These are phyloP conservation scores for Ogataea nitratoaversa DNA, from an alignment of 805 yeast species.

Conservation along the genomic window DNA sequence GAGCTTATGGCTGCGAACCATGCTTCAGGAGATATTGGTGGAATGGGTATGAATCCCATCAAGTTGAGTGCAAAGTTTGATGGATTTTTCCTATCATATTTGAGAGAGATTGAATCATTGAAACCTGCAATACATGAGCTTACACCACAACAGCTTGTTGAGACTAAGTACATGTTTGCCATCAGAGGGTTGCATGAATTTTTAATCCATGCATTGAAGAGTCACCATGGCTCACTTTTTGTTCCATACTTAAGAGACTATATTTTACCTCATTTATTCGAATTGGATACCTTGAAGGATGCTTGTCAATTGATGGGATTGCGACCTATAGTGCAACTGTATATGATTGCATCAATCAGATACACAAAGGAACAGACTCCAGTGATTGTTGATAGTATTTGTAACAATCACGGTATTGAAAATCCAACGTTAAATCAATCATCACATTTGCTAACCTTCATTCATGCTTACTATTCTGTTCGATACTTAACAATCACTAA, in stretches of 20 bases:
- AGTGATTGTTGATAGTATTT: constrained; percentile 40
- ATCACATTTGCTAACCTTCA: constrained; percentile 59
- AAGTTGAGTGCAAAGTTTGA: constrained; percentile 30
- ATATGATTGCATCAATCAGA: constrained; percentile 44
- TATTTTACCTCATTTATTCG: constrained; percentile 67
- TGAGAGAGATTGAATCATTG: constrained; percentile 39
- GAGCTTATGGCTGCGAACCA: constrained; percentile 38
- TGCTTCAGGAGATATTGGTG: constrained; percentile 30
- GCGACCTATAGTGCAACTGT: constrained; percentile 46
- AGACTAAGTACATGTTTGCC: constrained; percentile 57
- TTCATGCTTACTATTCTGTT: constrained; percentile 67
- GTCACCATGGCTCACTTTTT: constrained; percentile 50
- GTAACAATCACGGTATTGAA: constrained; percentile 32
- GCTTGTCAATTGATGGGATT: constrained; percentile 69
- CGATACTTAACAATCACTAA: constrained; percentile 53
- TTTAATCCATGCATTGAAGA: constrained; percentile 48
- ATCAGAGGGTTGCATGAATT: constrained; percentile 64
- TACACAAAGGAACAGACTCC: constrained; percentile 39
- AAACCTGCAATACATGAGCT: constrained; percentile 29
- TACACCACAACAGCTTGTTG: constrained; percentile 52
- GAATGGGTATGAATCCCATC: constrained; percentile 29
- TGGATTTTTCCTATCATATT: constrained; percentile 36
- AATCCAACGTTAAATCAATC: constrained; percentile 57
- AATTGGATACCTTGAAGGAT: constrained; percentile 66
- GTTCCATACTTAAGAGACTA: constrained; percentile 47